phyloP scores from a whole-genome alignment of 2,329 filamentous ascomycete species.

The Gremmenia infestans region DNA sequence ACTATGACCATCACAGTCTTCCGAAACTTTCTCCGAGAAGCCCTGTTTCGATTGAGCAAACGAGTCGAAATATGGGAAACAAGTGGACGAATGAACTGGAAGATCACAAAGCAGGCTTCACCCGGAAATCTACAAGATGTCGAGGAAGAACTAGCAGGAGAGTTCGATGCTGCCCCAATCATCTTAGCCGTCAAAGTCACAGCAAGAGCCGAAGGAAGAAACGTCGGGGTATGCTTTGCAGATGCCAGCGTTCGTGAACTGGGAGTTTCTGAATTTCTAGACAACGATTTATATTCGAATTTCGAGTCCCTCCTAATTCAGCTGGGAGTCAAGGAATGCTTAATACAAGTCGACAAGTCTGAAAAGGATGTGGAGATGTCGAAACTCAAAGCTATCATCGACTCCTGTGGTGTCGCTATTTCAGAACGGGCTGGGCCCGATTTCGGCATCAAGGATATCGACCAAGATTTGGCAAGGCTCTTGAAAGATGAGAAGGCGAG shows the following conservation, averaged over 20 bases:
- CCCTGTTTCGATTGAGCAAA: constrained; percentile 85
- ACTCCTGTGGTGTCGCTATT: constrained; percentile 86
- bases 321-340: constrained; percentile 87
- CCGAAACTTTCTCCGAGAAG: constrained; percentile 90
- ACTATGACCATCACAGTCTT: constrained; percentile 95
- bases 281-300: constrained; percentile 97
- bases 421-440: constrained; percentile 73
- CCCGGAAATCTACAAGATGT: constrained; percentile 96
- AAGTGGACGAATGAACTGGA: constrained; percentile 81
- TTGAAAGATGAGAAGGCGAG: constrained; percentile 80
- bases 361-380: constrained; percentile 84
- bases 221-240: constrained; percentile 92
- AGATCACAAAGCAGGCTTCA: constrained; percentile 83
- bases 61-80: constrained; percentile 87
- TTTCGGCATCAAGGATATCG: constrained; percentile 86
- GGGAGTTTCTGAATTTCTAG: constrained; percentile 95
- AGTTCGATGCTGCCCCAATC: constrained; percentile 85
- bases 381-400: constrained; percentile 84
- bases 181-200: constrained; percentile 93
- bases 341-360: constrained; percentile 72
- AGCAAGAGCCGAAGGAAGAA: constrained; percentile 81
- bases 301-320: constrained; percentile 96
- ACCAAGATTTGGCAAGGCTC: constrained; percentile 84
- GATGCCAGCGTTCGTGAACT: constrained; percentile 94
- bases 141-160: constrained; percentile 89